phyloP scores from a whole-genome alignment of 1,284 basidiomycete genomes.

The Puccinia coronata region DNA sequence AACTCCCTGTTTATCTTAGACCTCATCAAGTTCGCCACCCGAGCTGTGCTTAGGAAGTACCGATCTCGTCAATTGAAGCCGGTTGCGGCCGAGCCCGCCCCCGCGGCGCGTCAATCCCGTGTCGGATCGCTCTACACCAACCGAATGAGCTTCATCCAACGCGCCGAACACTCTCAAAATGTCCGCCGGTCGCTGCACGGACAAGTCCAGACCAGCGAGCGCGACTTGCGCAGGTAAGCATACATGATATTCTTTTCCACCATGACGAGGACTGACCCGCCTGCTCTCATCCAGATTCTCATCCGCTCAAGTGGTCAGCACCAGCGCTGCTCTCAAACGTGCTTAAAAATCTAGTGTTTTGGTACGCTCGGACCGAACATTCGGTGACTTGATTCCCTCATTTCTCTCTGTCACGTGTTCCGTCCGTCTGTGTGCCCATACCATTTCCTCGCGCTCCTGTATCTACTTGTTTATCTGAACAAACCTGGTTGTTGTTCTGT shows the following conservation, averaged over 20 bases:
- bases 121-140: conserved; percentile 87
- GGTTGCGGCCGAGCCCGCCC: conserved; percentile 56
- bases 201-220: conserved; percentile 22
- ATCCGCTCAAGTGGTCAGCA: conserved; percentile 26
- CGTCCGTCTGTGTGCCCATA: too few relatives aligned
- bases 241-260: conserved; percentile 6
- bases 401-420: too few relatives aligned
- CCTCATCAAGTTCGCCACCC: conserved; percentile 87
- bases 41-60: conserved; percentile 65
- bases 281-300: conserved; percentile 21
- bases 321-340: conserved; percentile 20
- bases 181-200: conserved; percentile 20
- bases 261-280: neutral
- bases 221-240: conserved; percentile 45
- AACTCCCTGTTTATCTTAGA: conserved; percentile 63
- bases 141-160: conserved; percentile 83
- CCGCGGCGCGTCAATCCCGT: conserved; percentile 77
- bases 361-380: too few relatives aligned
- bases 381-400: too few relatives aligned
- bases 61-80: conserved; percentile 56
- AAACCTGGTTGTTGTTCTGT: too few relatives aligned
- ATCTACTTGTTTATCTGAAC: too few relatives aligned
- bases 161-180: conserved; percentile 61
- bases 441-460: too few relatives aligned
- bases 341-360: too few relatives aligned